Evolutionary conservation across 345 rosid species (phyloP).

Genomic region (Abelmoschus esculentus): DNA sequence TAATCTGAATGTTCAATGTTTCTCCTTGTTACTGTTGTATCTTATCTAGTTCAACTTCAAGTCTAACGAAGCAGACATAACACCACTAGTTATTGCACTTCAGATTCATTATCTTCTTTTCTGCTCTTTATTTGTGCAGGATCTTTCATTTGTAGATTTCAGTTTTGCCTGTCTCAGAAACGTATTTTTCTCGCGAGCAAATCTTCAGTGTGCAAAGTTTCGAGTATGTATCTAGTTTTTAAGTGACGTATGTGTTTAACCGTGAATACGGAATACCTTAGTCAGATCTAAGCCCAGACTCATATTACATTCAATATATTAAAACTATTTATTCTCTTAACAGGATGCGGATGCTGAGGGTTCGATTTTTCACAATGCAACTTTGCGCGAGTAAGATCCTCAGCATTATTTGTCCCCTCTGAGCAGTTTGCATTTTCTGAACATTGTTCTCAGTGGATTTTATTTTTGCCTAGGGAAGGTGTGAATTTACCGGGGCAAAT

Average conservation of each 20-base stretch:
- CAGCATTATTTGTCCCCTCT: slow-evolving; percentile 1
- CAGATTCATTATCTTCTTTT: slow-evolving; percentile 6
- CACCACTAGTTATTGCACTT: not conserved
- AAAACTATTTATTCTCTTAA: not conserved
- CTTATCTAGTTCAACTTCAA: not conserved
- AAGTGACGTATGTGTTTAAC: not conserved
- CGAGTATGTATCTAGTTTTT: slow-evolving; percentile 37
- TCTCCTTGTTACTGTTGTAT: not conserved
- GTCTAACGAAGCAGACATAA: not conserved
- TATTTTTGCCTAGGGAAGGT: slow-evolving; percentile 60
- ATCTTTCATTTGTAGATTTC: slow-evolving; percentile 76
- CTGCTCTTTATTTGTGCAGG: slow-evolving; percentile 35
- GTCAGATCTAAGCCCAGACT: not conserved
- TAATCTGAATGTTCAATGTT: not conserved
- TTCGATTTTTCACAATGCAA: slow-evolving; percentile 83
- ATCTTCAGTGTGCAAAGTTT: slow-evolving; percentile 79
- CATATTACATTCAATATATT: not conserved
- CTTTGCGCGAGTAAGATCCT: slow-evolving; percentile 75
- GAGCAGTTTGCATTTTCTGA: not conserved
- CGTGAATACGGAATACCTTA: not conserved
- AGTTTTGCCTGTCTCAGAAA: slow-evolving; percentile 77
- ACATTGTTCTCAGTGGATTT: slow-evolving; percentile 16
- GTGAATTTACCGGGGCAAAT: slow-evolving; percentile 89
- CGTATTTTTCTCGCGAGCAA: slow-evolving; percentile 86
- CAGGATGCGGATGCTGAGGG: slow-evolving; percentile 84